Evolutionary conservation across 225 moss, liverwort and hornwort species (phyloP), one percentile per base, ranked within the genome.

Genomic region (Polytrichum commune): DNA sequence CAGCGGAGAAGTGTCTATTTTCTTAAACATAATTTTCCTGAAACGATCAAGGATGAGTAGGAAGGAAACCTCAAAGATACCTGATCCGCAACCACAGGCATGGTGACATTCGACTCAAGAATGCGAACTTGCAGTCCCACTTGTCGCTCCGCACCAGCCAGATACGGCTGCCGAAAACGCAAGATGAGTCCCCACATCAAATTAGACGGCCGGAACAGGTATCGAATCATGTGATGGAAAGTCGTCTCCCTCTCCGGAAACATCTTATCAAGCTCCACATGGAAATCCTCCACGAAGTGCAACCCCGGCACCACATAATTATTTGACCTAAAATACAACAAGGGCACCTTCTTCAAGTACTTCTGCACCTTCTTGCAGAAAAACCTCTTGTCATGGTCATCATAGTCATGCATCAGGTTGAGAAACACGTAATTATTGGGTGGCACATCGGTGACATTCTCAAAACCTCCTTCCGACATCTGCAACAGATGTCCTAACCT

Each of bases 81-180:
- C 86, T 86, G 86, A 71, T 92, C 82, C 56, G 87, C 84, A 46
- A 90, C 80, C 27, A 82, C 72, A 64, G 84, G 62, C 35, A 80
- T 68, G 7, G 85, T 81, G 57, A 72, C 72, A 30, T 88, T 83
- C 9, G 83, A 78, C 62, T 85, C 82, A 67, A 93, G 91, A 5
- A 88, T 79, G 54, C 95, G 86, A 32, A 96, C 71, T 75, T 96
- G 95, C 32, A 96, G 83, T 1, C 93, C 95, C 53, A 96, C 90
- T 77, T 88, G 93, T 32, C 77, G 76, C 20, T 79, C 78, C 7
- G 84, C 81, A 58, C 65, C 62, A 3, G 77, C 79, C 0, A 96
- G 80, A 55, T 96, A 87, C 1, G 88, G 82, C 65, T 78, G 79
- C n/a, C 70, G 80, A 27, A 88, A 93, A 10, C 93, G 78, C 64